Conservation (phyloP, 2,329 filamentous ascomycete species). For the Fusarium fujikuroi region DNA sequence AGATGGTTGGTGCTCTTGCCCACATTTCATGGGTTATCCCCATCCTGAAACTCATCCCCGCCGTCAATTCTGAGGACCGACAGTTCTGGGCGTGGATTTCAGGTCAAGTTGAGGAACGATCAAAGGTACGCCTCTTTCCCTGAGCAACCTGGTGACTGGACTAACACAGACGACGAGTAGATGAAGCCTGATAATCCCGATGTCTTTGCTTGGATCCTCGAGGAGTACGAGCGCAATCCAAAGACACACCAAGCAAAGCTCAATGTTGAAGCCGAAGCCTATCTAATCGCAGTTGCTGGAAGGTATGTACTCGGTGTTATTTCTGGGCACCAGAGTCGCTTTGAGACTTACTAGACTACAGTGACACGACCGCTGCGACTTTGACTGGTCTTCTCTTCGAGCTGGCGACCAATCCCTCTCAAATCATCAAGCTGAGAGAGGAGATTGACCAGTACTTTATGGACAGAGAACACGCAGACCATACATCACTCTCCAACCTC, state of each 20-base stretch:
- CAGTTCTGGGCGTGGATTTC: constrained; percentile 21
- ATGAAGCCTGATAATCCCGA: constrained; percentile 40
- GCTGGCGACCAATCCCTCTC: constrained; percentile 46
- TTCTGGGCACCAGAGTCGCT: rapidly evolving
- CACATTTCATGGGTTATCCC: constrained; percentile 32
- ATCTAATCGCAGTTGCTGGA: constrained; percentile 48
- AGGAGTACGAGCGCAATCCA: constrained; percentile 37
- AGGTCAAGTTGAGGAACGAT: constrained; percentile 19
- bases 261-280: constrained; percentile 45
- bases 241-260: constrained; percentile 37
- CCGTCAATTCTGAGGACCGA: not conserved
- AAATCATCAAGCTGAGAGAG: constrained; percentile 47
- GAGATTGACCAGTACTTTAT: constrained; percentile 46
- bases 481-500: constrained; percentile 37
- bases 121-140: not conserved
- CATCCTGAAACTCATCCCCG: constrained; percentile 14
- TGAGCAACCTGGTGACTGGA: not conserved
- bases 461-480: constrained; percentile 21
- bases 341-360: not conserved
- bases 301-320: constrained; percentile 33
- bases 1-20: constrained; percentile 36
- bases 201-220: constrained; percentile 48
- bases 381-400: constrained; percentile 50
- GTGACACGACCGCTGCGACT: constrained; percentile 52
- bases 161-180: not conserved